Evolutionary conservation across 106 monocot genomes (phyloP).

Genomic region (Dioscorea dumetorum): DNA sequence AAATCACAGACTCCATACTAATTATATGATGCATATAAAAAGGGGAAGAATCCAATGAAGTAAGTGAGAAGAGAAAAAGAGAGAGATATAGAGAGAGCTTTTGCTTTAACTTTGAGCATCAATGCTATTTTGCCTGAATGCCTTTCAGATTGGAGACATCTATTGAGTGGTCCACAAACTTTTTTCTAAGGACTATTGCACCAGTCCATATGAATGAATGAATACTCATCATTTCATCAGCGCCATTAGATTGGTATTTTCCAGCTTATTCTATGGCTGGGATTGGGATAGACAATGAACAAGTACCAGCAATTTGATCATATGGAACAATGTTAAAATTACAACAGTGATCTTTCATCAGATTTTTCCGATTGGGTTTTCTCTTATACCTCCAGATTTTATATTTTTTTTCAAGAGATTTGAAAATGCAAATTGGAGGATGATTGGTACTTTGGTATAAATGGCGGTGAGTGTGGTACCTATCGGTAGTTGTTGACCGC

Average conservation of each 20-base stretch:
- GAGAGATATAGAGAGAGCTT: background rate
- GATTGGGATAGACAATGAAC: too few species aligned
- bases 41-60: constrained; percentile 1
- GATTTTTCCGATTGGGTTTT: background rate
- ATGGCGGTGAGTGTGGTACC: background rate
- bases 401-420: background rate
- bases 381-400: too few species aligned
- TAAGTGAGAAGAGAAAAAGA: background rate
- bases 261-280: too few species aligned
- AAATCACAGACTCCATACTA: background rate
- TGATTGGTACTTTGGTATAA: background rate
- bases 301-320: background rate
- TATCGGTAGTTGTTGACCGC: constrained; percentile 3
- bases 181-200: background rate
- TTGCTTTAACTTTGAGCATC: background rate
- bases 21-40: background rate
- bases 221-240: background rate
- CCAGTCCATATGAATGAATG: background rate
- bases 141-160: background rate
- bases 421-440: background rate
- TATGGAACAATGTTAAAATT: background rate
- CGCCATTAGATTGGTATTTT: background rate
- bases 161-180: background rate
- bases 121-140: background rate
- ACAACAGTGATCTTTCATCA: background rate